Base-by-base conservation (phyloP, 1,139 yeast species). In the Meyerozyma sp. region DNA sequence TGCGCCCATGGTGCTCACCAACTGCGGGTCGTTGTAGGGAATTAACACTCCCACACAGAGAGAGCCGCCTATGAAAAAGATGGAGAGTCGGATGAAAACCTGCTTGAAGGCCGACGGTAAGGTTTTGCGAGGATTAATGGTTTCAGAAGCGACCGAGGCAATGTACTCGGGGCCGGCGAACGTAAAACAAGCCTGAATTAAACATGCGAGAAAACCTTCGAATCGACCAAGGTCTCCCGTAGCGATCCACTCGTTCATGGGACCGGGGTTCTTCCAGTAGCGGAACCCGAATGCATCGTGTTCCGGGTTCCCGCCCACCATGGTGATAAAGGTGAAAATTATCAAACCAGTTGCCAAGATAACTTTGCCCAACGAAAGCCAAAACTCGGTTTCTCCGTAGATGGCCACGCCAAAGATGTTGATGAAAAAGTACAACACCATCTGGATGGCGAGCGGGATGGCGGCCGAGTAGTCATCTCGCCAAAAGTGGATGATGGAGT, bases 221-320 rank as follows among this genome's bases (percentile, higher is more conserved):
- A 55, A 56, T 26, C 56, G 41, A 11, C 57, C 59, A 48, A 66
- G 52, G 26, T 37, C 40, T 3, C 60, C 60, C 13, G 48, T 40
- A 35, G 44, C 43, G 13, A 42, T 40, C 38, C 49, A 52, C n/a
- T 38, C 14, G 38, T 42, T 46, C 40, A 41, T 36, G 8, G 51
- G 48, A 8, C 60, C 60, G 2, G 64, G 64, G 11, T 58, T 52
- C 5, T 57, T 55, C 59, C 59, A 56, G 41, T 52, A 50, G 18
- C 52, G 47, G 44, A 56, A 56, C 7, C 60, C 60, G 44, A 48
- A 55, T 2, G 52, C 56, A 43, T 55, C 52, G 37, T 55, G 59
- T 21, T 51, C 40, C 9, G 59, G 59, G 40, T 55, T 55, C 7
- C 59, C 59, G 10, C 59, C 59, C 21, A 55, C 57, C 59, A 55